Evolutionary conservation across 768 basidiomycete species (phyloP).

Genomic region (Mycena haematopus): DNA sequence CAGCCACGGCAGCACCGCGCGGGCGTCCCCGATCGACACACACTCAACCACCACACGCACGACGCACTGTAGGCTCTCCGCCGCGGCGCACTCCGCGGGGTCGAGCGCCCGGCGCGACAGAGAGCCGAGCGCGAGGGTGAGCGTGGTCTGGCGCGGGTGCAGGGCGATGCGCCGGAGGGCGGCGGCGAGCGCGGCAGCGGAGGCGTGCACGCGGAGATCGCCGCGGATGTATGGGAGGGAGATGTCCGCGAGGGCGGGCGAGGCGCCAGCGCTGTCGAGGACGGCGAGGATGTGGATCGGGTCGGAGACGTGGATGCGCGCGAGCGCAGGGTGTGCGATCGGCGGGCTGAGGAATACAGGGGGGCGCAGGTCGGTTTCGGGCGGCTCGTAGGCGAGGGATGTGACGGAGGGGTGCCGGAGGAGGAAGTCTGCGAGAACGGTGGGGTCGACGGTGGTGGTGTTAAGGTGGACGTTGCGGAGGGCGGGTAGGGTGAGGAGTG

Average conservation of each 20-base stretch:
- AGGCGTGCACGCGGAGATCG: not conserved
- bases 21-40: too few species aligned
- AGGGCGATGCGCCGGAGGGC: too few species aligned
- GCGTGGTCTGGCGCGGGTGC: too few species aligned
- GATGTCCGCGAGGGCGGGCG: not conserved
- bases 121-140: too few species aligned
- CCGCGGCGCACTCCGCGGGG: too few species aligned
- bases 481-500: not conserved
- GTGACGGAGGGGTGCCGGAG: not conserved
- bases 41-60: too few species aligned
- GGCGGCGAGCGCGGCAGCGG: not conserved
- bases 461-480: not conserved
- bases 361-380: not conserved
- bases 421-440: not conserved
- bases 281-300: not conserved
- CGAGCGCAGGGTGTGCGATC: not conserved
- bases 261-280: constrained; percentile 6
- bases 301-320: not conserved
- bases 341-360: not conserved
- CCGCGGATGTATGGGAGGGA: not conserved
- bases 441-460: not conserved
- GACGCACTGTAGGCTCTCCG: too few species aligned
- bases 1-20: too few species aligned
- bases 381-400: not conserved
- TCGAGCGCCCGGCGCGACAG: too few species aligned